phyloP scores from a whole-genome alignment of 768 basidiomycete genomes.

The Hirschioporus abietinus region DNA sequence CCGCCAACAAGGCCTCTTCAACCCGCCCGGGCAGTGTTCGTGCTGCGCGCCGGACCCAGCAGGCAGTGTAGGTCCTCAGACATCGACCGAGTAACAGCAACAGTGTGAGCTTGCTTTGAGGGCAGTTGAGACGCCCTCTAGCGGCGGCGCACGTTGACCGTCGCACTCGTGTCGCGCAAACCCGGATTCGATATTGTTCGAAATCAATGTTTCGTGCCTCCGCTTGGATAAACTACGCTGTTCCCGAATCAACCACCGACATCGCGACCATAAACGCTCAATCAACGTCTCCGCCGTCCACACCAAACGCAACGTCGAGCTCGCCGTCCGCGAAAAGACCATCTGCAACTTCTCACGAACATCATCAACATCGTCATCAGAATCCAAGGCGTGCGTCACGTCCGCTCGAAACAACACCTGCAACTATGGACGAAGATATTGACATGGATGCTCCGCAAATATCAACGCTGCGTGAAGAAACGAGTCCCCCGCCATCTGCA shows the following conservation, averaged over 20 bases:
- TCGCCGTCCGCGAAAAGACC: not conserved
- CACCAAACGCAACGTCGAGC: conserved; percentile 27
- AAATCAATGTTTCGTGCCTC: conserved; percentile 50
- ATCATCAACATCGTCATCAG: not conserved
- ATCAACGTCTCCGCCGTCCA: conserved; percentile 31
- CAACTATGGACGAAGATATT: conserved; percentile 35
- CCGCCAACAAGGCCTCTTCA: not conserved
- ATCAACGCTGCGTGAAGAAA: conserved; percentile 70
- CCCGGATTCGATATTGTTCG: not conserved
- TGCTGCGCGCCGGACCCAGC: not conserved
- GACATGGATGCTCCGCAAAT: conserved; percentile 81
- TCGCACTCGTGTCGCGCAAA: not conserved
- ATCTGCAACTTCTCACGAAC: not conserved
- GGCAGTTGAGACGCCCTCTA: not conserved
- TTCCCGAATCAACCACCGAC: conserved; percentile 10
- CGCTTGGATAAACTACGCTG: conserved; percentile 55
- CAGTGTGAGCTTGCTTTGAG: not conserved
- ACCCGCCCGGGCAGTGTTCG: not conserved
- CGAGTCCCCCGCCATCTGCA: conserved; percentile 49
- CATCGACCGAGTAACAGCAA: not conserved
- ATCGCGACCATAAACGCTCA: conserved; percentile 11
- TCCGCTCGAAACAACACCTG: conserved; percentile 8
- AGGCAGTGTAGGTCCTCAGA: not conserved
- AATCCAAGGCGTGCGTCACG: conserved; percentile 2
- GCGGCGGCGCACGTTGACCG: too few species aligned